Evolutionary conservation across 2,329 filamentous ascomycete genomes (phyloP).

Genomic region (Huntiella abstrusa): DNA sequence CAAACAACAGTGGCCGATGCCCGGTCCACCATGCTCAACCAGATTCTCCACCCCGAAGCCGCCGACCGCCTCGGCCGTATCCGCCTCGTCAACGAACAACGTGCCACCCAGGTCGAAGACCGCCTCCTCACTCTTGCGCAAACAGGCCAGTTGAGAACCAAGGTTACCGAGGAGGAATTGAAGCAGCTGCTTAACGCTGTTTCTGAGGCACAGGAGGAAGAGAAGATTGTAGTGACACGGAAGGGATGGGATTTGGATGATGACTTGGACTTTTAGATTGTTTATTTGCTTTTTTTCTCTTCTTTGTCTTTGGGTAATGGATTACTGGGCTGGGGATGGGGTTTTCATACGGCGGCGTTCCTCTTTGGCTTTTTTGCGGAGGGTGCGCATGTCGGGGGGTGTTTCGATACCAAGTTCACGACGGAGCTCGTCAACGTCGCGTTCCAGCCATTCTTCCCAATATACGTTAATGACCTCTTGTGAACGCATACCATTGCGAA

Average conservation of each 20-base stretch:
- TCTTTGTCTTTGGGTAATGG: conserved; percentile 51
- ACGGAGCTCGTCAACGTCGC: conserved; percentile 60
- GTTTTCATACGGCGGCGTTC: conserved; percentile 24
- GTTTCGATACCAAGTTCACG: conserved; percentile 63
- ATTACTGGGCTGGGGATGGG: conserved; percentile 63
- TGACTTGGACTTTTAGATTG: conserved; percentile 40
- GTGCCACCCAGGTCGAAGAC: conserved; percentile 81
- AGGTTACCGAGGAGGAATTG: conserved; percentile 82
- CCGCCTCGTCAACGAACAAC: conserved; percentile 82
- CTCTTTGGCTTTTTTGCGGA: conserved; percentile 50
- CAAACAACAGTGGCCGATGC: conserved; percentile 36
- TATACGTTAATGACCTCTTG: conserved; percentile 88
- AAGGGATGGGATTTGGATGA: conserved; percentile 78
- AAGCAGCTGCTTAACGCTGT: conserved; percentile 80
- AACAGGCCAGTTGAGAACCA: conserved; percentile 64
- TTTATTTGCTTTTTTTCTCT: conserved; percentile 32
- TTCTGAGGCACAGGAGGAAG: conserved; percentile 57
- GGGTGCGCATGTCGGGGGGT: conserved; percentile 68
- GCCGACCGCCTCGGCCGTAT: conserved; percentile 87
- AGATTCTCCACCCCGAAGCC: conserved; percentile 88
- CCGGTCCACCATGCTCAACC: conserved; percentile 58
- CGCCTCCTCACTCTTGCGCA: conserved; percentile 80
- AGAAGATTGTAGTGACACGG: conserved; percentile 73
- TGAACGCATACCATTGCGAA: conserved; percentile 57
- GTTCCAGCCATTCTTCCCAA: conserved; percentile 88